phyloP scores from a whole-genome alignment of 2,329 filamentous ascomycete species.

The Harringtonia lauricola region DNA sequence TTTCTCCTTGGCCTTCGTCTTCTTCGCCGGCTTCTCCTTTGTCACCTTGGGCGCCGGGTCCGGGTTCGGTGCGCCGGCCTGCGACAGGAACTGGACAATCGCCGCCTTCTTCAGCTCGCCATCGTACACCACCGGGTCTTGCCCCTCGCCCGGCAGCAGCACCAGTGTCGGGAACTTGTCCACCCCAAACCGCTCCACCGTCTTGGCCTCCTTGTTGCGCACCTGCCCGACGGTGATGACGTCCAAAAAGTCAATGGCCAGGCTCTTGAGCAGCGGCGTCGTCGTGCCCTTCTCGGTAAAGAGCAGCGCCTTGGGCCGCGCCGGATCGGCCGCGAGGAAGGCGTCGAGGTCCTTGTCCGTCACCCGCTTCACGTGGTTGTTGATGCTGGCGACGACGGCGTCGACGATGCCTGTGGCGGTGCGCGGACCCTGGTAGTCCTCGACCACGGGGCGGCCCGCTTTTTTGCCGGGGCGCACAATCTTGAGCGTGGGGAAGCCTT shows the following conservation, averaged over 20 bases:
- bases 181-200: constrained; percentile 65
- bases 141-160: constrained; percentile 60
- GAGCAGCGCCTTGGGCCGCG: constrained; percentile 75
- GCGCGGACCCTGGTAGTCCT: constrained; percentile 81
- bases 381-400: constrained; percentile 75
- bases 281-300: constrained; percentile 91
- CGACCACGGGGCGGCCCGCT: constrained; percentile 63
- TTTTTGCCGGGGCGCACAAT: constrained; percentile 75
- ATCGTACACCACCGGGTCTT: constrained; percentile 61
- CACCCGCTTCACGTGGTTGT: constrained; percentile 77
- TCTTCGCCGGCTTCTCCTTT: constrained; percentile 21
- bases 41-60: constrained; percentile 49
- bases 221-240: constrained; percentile 73
- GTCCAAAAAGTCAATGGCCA: constrained; percentile 86
- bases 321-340: constrained; percentile 59
- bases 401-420: constrained; percentile 82
- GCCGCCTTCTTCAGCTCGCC: constrained; percentile 78
- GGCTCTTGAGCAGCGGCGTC: constrained; percentile 67
- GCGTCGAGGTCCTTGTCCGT: constrained; percentile 67
- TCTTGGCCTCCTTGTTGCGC: constrained; percentile 64
- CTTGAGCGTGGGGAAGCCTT: constrained; percentile 95
- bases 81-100: constrained; percentile 72
- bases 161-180: constrained; percentile 70
- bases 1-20: constrained; percentile 33
- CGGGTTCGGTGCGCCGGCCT: constrained; percentile 68